phyloP scores from a whole-genome alignment of 78 protist genomes.

The Protostelium mycophagum region DNA sequence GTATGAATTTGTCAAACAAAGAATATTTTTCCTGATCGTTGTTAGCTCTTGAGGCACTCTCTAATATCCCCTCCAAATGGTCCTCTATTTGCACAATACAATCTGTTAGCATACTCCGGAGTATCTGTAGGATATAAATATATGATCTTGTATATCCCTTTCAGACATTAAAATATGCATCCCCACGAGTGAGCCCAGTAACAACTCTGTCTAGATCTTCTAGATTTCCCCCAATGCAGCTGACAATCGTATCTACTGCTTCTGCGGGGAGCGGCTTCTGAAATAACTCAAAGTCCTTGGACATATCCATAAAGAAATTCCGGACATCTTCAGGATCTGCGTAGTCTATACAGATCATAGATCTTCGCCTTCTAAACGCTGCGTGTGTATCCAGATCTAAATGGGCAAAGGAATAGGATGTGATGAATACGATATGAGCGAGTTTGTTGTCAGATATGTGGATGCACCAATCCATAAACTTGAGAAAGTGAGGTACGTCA shows the following conservation, averaged over 20 bases:
- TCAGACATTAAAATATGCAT: neutral
- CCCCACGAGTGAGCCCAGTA: neutral
- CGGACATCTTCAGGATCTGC: neutral
- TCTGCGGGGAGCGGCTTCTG: neutral
- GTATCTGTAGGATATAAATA: neutral
- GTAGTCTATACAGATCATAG: neutral
- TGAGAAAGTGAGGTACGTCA: neutral
- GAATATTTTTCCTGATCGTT: neutral
- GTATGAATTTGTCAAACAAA: neutral
- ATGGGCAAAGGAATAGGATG: neutral
- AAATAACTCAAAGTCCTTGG: neutral
- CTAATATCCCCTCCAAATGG: neutral
- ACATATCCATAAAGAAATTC: neutral
- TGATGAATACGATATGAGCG: neutral
- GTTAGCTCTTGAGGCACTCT: neutral
- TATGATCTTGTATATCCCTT: too few species aligned
- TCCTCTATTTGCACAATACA: neutral
- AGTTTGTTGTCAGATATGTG: neutral
- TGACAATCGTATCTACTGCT: neutral
- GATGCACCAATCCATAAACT: neutral
- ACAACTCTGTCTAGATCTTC: neutral
- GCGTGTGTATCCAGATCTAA: neutral
- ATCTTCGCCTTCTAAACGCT: neutral
- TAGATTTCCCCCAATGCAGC: neutral
- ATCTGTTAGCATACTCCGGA: neutral